Conservation (phyloP, 2,329 filamentous ascomycete genomes). For the Cercospora zeina region DNA sequence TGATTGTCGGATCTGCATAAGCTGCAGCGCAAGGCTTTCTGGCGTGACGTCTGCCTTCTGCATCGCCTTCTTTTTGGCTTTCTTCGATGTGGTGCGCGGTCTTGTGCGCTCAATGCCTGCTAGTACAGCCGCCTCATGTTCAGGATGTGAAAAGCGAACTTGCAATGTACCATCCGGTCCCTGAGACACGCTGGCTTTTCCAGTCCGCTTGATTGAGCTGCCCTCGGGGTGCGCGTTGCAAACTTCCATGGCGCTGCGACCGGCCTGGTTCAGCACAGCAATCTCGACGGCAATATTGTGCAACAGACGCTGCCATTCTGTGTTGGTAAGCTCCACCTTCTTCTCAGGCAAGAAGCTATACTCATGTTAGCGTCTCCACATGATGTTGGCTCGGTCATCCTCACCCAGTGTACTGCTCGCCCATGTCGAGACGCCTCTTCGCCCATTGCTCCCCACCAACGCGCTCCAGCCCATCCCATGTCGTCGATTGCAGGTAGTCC, state of each 20-base stretch:
- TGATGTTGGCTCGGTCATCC: neutral
- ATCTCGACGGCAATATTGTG: constrained; percentile 60
- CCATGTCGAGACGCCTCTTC: constrained; percentile 39
- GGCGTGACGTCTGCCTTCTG: neutral
- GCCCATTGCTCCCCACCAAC: constrained; percentile 55
- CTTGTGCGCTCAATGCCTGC: constrained; percentile 3
- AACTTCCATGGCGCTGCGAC: constrained; percentile 40
- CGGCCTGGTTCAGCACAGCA: constrained; percentile 51
- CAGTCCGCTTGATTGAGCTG: constrained; percentile 9
- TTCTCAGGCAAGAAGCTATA: constrained; percentile 44
- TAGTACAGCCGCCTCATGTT: constrained; percentile 7
- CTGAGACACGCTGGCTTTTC: constrained; percentile 8
- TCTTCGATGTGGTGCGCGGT: neutral
- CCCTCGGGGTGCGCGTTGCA: constrained; percentile 53
- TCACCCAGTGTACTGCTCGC: constrained; percentile 43
- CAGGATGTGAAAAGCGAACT: constrained; percentile 9
- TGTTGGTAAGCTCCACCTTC: constrained; percentile 40
- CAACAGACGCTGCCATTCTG: constrained; percentile 47
- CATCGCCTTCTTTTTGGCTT: neutral
- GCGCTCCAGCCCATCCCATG: constrained; percentile 56
- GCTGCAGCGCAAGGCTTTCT: constrained; percentile 2
- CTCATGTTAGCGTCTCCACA: constrained; percentile 14
- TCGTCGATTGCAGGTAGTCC: constrained; percentile 50
- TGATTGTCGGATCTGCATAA: constrained; percentile 5
- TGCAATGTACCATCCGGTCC: neutral